These are phyloP conservation scores for Fomitopsis schrenkii DNA, from an alignment of 1,284 basidiomycete species.

Conservation along the genomic window DNA sequence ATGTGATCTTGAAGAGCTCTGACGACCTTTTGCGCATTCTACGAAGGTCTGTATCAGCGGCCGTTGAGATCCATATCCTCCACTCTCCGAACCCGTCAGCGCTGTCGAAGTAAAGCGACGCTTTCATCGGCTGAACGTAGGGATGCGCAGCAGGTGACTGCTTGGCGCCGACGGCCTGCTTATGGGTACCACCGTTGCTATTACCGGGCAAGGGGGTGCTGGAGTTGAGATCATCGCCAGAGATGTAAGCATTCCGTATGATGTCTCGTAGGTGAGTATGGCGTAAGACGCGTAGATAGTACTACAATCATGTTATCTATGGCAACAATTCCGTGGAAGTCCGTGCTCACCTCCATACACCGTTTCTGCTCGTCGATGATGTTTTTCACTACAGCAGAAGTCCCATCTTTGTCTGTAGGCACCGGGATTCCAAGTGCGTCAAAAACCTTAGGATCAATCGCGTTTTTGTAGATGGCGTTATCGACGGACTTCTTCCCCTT, in stretches of 20 bases:
- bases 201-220: background rate
- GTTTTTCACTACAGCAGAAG: constrained; percentile 7
- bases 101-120: constrained; percentile 39
- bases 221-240: no score
- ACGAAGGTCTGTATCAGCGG: constrained; percentile 36
- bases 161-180: background rate
- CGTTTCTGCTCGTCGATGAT: constrained; percentile 18
- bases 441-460: constrained; percentile 23
- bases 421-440: constrained; percentile 17
- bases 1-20: constrained; percentile 37
- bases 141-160: background rate
- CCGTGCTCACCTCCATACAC: constrained; percentile 12
- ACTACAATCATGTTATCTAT: background rate
- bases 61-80: constrained; percentile 39
- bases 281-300: background rate
- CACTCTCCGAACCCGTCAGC: constrained; percentile 46
- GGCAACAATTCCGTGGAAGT: no score
- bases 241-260: background rate
- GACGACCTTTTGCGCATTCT: constrained; percentile 31
- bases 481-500: background rate
- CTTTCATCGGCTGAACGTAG: constrained; percentile 7
- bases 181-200: background rate
- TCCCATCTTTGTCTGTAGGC: constrained; percentile 22
- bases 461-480: background rate
- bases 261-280: background rate